Evolutionary conservation across 2,329 filamentous ascomycete species (phyloP).

Genomic region (Clarireedia monteithiana): DNA sequence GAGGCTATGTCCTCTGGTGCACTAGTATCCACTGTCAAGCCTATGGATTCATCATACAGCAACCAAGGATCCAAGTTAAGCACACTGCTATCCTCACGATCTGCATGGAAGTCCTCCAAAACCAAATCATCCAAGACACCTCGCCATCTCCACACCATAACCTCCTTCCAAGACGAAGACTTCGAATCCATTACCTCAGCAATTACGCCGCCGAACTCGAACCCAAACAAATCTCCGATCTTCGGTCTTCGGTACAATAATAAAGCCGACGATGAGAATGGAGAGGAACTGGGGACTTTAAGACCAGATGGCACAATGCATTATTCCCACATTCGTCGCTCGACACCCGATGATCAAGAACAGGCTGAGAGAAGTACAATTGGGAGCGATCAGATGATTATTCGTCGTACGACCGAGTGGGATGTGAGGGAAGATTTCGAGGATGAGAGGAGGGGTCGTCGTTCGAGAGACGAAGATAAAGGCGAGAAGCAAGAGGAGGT

Average conservation of each 20-base stretch:
- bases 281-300: constrained; percentile 6
- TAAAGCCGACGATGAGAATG: background rate
- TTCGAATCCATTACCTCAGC: background rate
- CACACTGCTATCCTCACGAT: constrained; percentile 8
- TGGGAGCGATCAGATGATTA: constrained; percentile 16
- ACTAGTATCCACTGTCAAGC: constrained; percentile 11
- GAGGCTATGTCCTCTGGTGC: constrained; percentile 16
- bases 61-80: constrained; percentile 9
- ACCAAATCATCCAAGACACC: background rate
- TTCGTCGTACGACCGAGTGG: constrained; percentile 15
- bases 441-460: background rate
- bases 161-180: constrained; percentile 2
- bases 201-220: background rate
- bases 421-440: constrained; percentile 11
- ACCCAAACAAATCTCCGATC: background rate
- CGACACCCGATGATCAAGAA: constrained; percentile 11
- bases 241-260: constrained; percentile 4
- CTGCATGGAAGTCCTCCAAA: constrained; percentile 5
- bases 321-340: constrained; percentile 8
- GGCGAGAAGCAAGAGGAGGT: background rate
- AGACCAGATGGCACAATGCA: constrained; percentile 13
- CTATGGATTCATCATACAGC: constrained; percentile 12
- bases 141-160: background rate
- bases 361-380: constrained; percentile 9
- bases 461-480: background rate